Conservation (phyloP, 441 rosid species). For the Corymbia citriodora region DNA sequence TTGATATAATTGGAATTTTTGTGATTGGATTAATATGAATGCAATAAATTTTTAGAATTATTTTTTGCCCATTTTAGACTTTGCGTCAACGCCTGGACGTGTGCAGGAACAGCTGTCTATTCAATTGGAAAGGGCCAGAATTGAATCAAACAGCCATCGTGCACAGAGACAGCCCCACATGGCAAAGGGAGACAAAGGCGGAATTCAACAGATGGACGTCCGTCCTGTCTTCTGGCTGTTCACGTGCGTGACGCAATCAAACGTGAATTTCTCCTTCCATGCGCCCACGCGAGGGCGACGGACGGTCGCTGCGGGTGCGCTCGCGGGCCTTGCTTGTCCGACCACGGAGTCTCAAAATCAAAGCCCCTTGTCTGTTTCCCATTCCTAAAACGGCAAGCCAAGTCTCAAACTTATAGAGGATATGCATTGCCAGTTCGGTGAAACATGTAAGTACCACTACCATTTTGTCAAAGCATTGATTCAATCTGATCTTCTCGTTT, state of each 20-base stretch:
- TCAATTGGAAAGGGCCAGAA: not conserved
- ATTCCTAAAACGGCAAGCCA: not conserved
- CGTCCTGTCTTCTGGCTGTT: not conserved
- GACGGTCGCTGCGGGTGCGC: not conserved
- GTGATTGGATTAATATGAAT: accelerated
- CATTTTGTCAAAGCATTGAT: not conserved
- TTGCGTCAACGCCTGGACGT: not conserved
- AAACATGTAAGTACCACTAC: not conserved
- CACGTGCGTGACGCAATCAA: not conserved
- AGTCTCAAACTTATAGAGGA: not conserved
- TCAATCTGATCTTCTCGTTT: not conserved
- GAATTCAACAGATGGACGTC: not conserved
- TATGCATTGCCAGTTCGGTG: not conserved
- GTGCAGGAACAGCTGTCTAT: not conserved
- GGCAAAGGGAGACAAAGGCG: not conserved
- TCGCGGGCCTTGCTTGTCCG: not conserved
- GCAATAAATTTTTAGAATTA: not conserved
- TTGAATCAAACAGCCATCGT: not conserved
- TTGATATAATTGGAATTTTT: not conserved
- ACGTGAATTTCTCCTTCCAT: not conserved
- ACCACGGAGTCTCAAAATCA: not conserved
- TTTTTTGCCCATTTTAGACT: not conserved
- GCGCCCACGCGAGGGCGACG: not conserved
- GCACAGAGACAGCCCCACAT: not conserved
- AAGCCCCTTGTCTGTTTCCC: not conserved